Base-by-base conservation (phyloP, 108 stramenopile genomes). In the Nitzschia sp. region DNA sequence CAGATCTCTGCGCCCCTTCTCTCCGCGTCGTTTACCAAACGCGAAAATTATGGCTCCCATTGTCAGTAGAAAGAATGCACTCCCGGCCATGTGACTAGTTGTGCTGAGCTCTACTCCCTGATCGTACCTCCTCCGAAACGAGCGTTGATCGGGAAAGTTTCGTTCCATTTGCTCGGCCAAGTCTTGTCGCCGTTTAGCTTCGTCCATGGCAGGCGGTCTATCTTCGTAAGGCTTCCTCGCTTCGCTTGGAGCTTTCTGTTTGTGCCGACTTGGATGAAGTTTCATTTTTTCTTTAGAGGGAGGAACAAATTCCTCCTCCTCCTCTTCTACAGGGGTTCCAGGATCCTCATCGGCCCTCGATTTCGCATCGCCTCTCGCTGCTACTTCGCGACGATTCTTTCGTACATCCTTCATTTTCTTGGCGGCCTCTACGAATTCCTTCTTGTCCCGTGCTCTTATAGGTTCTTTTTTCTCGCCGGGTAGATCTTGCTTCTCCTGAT, bases 1-100 rank as follows among this genome's bases (percentile, higher is more conserved):
- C 46, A 73, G 53, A 59, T 73, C 72, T 34, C 72, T 33, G 45
- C 72, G 44, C 48, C 72, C 72, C 57, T 73, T 73, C n/a, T 59
- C 64, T 33, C 29, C n/a, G 22, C 72, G 63, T 28, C 33, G 59
- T 62, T 63, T 53, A 2, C 61, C 53, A 41, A 63, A 58, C 21
- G 48, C 16, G 0, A 66, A 30, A 2, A 73, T 15, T 16, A 65
- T 34, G 1, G 34, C n/a, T 16, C 72, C 72, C 55, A 59, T 66
- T 6, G 72, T 8, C n/a, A 31, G 28, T 23, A 52, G 32, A 44
- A 73, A 73, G 56, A 73, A 73, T 3, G 25, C 31, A 48, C 57
- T 58, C 11, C 22, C 72, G 16, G 44, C 1, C 2, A 73, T 9
- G 53, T 73, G 72, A 3, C 36, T 31, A 4, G 27, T 45, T 9